Base-by-base conservation (phyloP, 805 yeast species). In the Ogataea trehalophila region DNA sequence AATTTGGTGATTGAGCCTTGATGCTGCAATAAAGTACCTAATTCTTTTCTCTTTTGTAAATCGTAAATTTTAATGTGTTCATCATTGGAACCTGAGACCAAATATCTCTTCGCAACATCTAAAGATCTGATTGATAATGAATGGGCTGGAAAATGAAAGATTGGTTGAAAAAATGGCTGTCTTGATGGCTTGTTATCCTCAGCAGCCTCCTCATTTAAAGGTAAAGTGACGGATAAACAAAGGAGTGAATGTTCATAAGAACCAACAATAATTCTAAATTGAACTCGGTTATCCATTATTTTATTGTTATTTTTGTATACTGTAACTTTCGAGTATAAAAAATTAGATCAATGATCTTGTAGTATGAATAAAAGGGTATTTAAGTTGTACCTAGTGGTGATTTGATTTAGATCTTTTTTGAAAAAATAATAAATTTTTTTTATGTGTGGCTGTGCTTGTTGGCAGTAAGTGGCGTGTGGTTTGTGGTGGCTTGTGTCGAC, bases 141-240 rank as follows among this genome's bases (percentile, higher is more conserved):
- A 67, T 94, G 99, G 1, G 99, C 96, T 58, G 92, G 89, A 68
- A 94, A 92, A 65, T 94, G 97, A 73, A 94, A 94, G 39, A 94
- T 83, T 2, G 98, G 96, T 41, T 89, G 90, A 70, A 94, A 94
- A 9, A 87, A 73, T 1, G 90, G 83, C 8, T 76, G 71, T 45
- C 67, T 68, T 7, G 37, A 34, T 17, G 46, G 66, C n/a, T 48
- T 65, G n/a, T 60, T 52, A 17, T 33, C 54, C 39, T n/a, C 58
- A 49, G 13, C 29, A 6, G 40, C 41, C 2, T 60, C 58, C 2
- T 49, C 40, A n/a, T 50, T 22, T 0, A 48, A 42, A 2, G 81
- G 77, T 23, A 88, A 58, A n/a, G 83, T 76, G 39, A 88, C 70
- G 1, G 97, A 87, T 15, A 90, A 73, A 72, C 97, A 90, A 37